A percentile compares a stretch with the other conserved stretches of the same genome.
Evolutionary conservation across 257 asterid genomes (phyloP).

Genomic region (Solanum boliviense): DNA sequence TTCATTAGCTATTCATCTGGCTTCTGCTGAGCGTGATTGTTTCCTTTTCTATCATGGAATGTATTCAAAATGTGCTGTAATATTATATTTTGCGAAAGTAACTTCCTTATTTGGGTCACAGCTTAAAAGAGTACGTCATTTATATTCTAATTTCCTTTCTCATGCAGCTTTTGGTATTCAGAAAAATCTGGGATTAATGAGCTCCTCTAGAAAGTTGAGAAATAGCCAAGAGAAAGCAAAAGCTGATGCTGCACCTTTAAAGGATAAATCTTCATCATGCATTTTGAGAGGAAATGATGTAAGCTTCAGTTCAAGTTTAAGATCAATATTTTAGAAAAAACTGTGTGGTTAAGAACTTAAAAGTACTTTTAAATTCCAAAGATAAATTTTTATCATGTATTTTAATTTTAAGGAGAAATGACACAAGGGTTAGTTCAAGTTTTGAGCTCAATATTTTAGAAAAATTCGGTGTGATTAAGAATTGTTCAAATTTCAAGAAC

Average conservation of each 20-base stretch:
- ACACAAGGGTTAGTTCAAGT: background rate
- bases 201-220: constrained; percentile 32
- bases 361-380: background rate
- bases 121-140: background rate
- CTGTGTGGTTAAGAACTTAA: background rate
- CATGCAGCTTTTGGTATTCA: constrained; percentile 35
- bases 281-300: constrained; percentile 36
- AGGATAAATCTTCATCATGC: constrained; percentile 16
- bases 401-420: background rate
- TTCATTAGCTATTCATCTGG: constrained; percentile 5
- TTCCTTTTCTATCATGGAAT: background rate
- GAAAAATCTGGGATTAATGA: constrained; percentile 30
- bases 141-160: constrained; percentile 1
- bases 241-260: constrained; percentile 18
- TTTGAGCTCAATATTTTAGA: background rate
- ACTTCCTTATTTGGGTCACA: background rate
- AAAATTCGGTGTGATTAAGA: background rate
- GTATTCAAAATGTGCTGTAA: background rate
- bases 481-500: background rate
- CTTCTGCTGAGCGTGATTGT: background rate
- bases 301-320: constrained; percentile 16
- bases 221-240: constrained; percentile 23
- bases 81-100: background rate
- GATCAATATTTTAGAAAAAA: background rate
- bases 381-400: background rate